Conservation (phyloP, 176 grass and related monocot species). For the Puya raimondii region DNA sequence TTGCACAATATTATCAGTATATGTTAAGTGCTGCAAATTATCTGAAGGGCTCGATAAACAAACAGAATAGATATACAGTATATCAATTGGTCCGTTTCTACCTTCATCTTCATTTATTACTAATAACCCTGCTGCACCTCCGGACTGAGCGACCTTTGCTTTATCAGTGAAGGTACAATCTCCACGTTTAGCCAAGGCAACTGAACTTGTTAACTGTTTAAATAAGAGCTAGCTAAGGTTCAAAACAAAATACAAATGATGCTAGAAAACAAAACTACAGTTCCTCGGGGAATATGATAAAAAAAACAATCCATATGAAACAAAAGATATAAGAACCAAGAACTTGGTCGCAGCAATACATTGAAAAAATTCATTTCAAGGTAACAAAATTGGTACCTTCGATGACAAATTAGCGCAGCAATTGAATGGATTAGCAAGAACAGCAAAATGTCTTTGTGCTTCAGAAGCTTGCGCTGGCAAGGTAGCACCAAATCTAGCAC, state of each 20-base stretch:
- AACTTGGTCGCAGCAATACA: neutral
- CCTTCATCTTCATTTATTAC: slow-evolving; percentile 96
- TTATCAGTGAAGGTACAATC: slow-evolving; percentile 83
- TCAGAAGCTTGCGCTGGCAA: slow-evolving; percentile 46
- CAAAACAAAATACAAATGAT: slow-evolving; percentile 9
- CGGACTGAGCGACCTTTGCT: slow-evolving; percentile 66
- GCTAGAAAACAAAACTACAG: neutral
- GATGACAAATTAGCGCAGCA: slow-evolving; percentile 68
- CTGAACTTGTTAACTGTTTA: slow-evolving; percentile 56
- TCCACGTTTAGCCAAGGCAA: slow-evolving; percentile 73
- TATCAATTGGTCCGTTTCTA: slow-evolving; percentile 13
- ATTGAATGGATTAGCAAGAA: slow-evolving; percentile 60
- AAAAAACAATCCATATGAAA: neutral
- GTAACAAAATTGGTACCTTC: slow-evolving; percentile 32
- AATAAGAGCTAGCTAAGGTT: slow-evolving; percentile 3
- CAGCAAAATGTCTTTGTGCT: slow-evolving; percentile 41
- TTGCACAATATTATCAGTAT: neutral
- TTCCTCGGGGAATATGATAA: neutral
- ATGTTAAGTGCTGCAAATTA: too few species aligned
- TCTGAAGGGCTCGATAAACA: too few species aligned
- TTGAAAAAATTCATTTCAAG: neutral
- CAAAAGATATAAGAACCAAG: neutral
- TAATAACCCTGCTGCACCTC: slow-evolving; percentile 64
- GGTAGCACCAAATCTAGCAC: slow-evolving; percentile 59
- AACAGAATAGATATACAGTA: neutral